Evolutionary conservation across 768 basidiomycete species (phyloP), one percentile per base, ranked within the genome.

Genomic region (Suillus alpinus): DNA sequence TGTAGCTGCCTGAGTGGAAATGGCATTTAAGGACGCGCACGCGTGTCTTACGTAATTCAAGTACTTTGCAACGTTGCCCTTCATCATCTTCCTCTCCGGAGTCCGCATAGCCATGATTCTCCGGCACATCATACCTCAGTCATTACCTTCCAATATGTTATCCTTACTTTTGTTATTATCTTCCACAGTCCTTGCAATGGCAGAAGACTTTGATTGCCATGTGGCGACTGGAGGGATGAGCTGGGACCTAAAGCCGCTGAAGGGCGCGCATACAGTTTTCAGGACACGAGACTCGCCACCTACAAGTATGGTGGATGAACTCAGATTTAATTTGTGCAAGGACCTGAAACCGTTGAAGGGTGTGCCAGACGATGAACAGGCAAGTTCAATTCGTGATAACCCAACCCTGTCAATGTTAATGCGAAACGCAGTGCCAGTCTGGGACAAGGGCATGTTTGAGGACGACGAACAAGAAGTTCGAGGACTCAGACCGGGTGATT

Each of bases 361-460:
- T 37, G 75, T 87, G 20, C 65, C 79, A 32, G 76, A 82, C 3
- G 67, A 71, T 32, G 92, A 94, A 75, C 91, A 92, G 83, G 92
- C 92, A 68, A 65, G 83, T 75, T 58, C 23, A 40, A 36, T 51
- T 39, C 9, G 6, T 41, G 23, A 50, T 49, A 14, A 10, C 32
- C 56, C 31, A 23, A 56, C 59, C 59, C 53, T 63, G 58, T 64
- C 31, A 52, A 44, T 57, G 49, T 29, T 56, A 31, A 36, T 52
- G 20, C 66, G 6, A 50, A n/a, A 10, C 18, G 31, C 49, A 94
- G 92, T 94, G 92, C 75, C 72, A 81, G 20, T 58, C 70, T 23
- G 89, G 85, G 26, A 90, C 91, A 52, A 80, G 87, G 66, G 89
- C 86, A 53, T 95, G 94, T 74, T 76, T 93, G 34, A 88, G 84